Percentiles rank a stretch among this genome's conserved stretches.
Conservation (phyloP, 768 basidiomycete genomes). For the Pulveroboletus sp. region DNA sequence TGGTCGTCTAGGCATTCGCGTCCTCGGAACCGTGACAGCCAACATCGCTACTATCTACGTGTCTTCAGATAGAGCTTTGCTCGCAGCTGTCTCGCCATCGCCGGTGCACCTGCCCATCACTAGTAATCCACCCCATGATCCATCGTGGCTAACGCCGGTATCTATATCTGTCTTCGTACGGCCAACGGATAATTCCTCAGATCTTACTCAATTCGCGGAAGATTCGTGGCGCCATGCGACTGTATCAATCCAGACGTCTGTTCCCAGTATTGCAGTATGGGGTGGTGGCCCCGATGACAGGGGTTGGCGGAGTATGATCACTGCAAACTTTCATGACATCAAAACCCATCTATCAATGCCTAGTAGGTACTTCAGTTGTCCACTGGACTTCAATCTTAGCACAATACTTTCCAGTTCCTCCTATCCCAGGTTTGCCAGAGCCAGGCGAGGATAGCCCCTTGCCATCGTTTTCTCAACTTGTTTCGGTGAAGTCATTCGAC, state of each 20-base stretch:
- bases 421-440: slow-evolving; percentile 59
- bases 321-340: slow-evolving; percentile 41
- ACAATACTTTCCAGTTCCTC: slow-evolving; percentile 46
- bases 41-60: slow-evolving; percentile 49
- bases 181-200: slow-evolving; percentile 49
- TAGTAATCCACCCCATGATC: slow-evolving; percentile 33
- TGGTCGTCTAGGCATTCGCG: slow-evolving; percentile 62
- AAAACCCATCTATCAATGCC: slow-evolving; percentile 44
- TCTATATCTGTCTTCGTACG: slow-evolving; percentile 46
- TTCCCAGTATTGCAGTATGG: slow-evolving; percentile 41
- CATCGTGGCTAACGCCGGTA: slow-evolving; percentile 55
- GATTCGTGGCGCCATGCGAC: slow-evolving; percentile 55
- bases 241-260: slow-evolving; percentile 40
- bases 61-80: slow-evolving; percentile 36
- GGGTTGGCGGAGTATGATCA: slow-evolving; percentile 44
- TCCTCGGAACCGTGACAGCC: slow-evolving; percentile 53
- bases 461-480: slow-evolving; percentile 53
- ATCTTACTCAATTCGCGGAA: slow-evolving; percentile 46
- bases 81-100: slow-evolving; percentile 44
- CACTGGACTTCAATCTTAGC: slow-evolving; percentile 1
- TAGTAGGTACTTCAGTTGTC: slow-evolving; percentile 38
- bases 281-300: slow-evolving; percentile 44
- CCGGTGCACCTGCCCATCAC: slow-evolving; percentile 54
- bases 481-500: slow-evolving; percentile 58
- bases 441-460: slow-evolving; percentile 49